Evolutionary conservation across 352 stramenopile species (phyloP).

Genomic region (Peronospora destructor): DNA sequence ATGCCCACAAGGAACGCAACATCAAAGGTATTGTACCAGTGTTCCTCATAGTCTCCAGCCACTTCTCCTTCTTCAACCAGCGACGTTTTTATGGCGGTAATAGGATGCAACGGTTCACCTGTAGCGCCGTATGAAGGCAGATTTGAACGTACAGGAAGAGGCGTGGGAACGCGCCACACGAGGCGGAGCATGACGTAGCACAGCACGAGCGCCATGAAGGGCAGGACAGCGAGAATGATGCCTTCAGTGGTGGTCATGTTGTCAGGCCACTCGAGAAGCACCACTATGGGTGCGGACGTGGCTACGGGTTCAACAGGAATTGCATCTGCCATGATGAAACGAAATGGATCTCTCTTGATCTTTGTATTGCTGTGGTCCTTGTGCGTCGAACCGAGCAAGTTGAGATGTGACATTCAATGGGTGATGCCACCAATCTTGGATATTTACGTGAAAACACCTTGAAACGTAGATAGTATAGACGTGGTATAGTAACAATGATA

Average conservation of each 20-base stretch:
- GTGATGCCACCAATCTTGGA: conserved; percentile 10
- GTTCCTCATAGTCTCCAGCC: conserved; percentile 45
- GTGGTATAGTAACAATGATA: background rate
- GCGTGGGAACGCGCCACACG: conserved; percentile 46
- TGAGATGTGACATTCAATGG: conserved; percentile 13
- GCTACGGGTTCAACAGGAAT: conserved; percentile 8
- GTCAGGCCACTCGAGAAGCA: conserved; percentile 30
- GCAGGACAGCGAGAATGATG: conserved; percentile 36
- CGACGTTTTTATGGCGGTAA: conserved; percentile 43
- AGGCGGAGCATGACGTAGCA: conserved; percentile 63
- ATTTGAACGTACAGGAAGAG: conserved; percentile 33
- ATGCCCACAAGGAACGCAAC: conserved; percentile 59
- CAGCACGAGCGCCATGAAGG: conserved; percentile 39
- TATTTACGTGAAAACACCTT: conserved; percentile 3
- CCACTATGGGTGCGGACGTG: conserved; percentile 14
- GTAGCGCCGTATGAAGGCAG: conserved; percentile 41
- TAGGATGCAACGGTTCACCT: conserved; percentile 29
- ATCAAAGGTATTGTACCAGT: conserved; percentile 52
- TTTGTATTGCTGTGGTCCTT: conserved; percentile 3
- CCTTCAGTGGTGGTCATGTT: conserved; percentile 36
- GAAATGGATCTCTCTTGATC: conserved; percentile 1
- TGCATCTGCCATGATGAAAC: conserved; percentile 18
- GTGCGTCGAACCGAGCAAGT: conserved; percentile 18
- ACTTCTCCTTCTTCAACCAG: conserved; percentile 61
- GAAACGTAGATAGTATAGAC: conserved; percentile 1